Conservation (phyloP, 2,329 filamentous ascomycete species). For the Pezizomycotina sp. region DNA sequence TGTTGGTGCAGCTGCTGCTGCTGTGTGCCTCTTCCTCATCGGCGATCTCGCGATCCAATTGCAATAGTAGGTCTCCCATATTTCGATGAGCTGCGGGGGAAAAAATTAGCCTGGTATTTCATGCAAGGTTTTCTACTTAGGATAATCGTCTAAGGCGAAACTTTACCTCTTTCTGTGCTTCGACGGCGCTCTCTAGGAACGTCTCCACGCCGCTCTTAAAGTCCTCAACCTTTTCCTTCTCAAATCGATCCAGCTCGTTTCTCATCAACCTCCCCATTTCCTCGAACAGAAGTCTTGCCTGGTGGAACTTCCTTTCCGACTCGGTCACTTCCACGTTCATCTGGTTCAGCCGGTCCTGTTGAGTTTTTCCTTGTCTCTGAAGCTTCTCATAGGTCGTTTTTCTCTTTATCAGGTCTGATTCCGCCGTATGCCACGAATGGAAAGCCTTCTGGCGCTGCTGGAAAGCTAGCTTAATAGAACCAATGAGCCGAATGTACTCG, state of each 20-base stretch:
- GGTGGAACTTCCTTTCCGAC: slow-evolving; percentile 81
- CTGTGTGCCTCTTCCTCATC: slow-evolving; percentile 35
- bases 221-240: slow-evolving; percentile 94
- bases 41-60: slow-evolving; percentile 85
- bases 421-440: slow-evolving; percentile 81
- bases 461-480: slow-evolving; percentile 87
- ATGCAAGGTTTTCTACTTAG: slow-evolving; percentile 6
- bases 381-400: slow-evolving; percentile 83
- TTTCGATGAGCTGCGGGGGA: slow-evolving; percentile 52
- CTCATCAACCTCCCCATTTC: slow-evolving; percentile 95
- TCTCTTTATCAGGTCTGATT: slow-evolving; percentile 73
- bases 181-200: slow-evolving; percentile 88
- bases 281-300: slow-evolving; percentile 77
- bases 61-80: slow-evolving; percentile 98
- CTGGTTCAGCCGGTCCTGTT: slow-evolving; percentile 88
- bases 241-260: slow-evolving; percentile 78
- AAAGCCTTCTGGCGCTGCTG: slow-evolving; percentile 86
- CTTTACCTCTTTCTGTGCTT: slow-evolving; percentile 91
- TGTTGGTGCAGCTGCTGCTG: slow-evolving; percentile 9
- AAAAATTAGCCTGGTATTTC: slow-evolving; percentile 23
- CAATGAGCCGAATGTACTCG: slow-evolving; percentile 92
- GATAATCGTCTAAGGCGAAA: slow-evolving; percentile 1
- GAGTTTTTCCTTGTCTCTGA: slow-evolving; percentile 82
- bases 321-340: slow-evolving; percentile 87
- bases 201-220: slow-evolving; percentile 98